Base-by-base conservation (phyloP, 2,329 filamentous ascomycete species). In the Phyllosticta ampelicida region DNA sequence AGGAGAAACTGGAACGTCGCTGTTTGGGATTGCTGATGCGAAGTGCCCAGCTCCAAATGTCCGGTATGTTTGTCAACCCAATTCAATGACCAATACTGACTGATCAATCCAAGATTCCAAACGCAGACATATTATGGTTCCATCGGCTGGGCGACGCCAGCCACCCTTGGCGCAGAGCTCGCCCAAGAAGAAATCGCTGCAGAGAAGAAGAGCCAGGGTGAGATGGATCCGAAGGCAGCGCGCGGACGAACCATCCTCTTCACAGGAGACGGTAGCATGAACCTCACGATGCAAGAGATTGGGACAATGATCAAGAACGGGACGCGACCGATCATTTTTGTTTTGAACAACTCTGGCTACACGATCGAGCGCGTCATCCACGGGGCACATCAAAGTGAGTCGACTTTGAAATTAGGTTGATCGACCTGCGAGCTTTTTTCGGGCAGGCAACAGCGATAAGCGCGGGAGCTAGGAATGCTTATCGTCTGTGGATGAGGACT, bases 181-280 rank as follows among this genome's bases (percentile, higher is more conserved):
- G 85, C 84, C 0, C 74, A 78, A 3, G 68, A 70, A 19, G 80
- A 84, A 16, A 57, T 57, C 13, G 29, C 55, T 0, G 11, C 50
- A 10, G 30, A 30, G 9, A 56, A 48, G 18, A 20, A 29, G n/a
- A 23, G 28, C 20, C 49, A 21, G 1, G 55, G 50, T 8, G 20
- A 36, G 10, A 13, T 44, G 1, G 55, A 57, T 11, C 36, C 56
- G 9, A 48, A 30, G 13, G 36, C 30, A 26, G 55, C 55, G 30
- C 61, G 30, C 5, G 66, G 69, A 5, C 59, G 80, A 56, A 80
- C 81, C 0, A 74, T 85, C 9, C 69, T 85, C 1, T 65, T 73
- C 57, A 62, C 67, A 53, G 71, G 71, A 49, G 71, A 73, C 59
- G 71, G 70, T 1, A 71, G 69, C 48, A 67, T 73, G 61, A 70